phyloP scores from a whole-genome alignment of 768 basidiomycete species.

The Boletus subparvulus region DNA sequence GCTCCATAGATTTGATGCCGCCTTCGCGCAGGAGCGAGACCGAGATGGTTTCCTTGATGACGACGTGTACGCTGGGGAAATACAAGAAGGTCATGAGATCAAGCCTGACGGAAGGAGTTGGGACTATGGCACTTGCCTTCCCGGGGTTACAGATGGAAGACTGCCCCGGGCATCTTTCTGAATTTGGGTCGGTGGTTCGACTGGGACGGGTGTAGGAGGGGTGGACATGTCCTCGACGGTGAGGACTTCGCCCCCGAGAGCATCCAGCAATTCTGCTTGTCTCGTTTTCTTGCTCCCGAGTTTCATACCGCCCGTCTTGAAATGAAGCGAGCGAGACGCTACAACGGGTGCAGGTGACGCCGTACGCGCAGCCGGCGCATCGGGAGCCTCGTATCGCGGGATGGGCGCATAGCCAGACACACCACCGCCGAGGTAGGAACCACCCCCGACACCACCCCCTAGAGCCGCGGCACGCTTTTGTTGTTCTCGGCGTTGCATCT shows the following conservation, averaged over 20 bases:
- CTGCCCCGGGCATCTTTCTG: slow-evolving; percentile 58
- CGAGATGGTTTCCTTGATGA: slow-evolving; percentile 80
- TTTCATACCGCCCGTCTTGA: slow-evolving; percentile 97
- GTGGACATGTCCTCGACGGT: slow-evolving; percentile 51
- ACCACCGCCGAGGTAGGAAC: slow-evolving; percentile 66
- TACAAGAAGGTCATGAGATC: neutral
- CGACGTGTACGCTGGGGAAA: slow-evolving; percentile 71
- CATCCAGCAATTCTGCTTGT: slow-evolving; percentile 84
- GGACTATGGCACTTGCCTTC: slow-evolving; percentile 52
- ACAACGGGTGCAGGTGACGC: slow-evolving; percentile 46
- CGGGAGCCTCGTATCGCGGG: slow-evolving; percentile 68
- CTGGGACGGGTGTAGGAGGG: slow-evolving; percentile 49
- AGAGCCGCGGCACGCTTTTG: slow-evolving; percentile 67
- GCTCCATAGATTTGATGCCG: slow-evolving; percentile 84
- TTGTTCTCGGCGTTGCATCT: slow-evolving; percentile 96
- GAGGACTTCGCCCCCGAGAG: slow-evolving; percentile 75
- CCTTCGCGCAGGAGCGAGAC: slow-evolving; percentile 86
- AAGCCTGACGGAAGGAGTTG: neutral
- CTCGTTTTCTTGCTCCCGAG: slow-evolving; percentile 90
- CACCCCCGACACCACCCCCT: slow-evolving; percentile 43
- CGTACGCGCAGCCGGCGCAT: slow-evolving; percentile 44
- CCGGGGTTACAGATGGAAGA: slow-evolving; percentile 70
- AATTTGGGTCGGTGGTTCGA: slow-evolving; percentile 43
- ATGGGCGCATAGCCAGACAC: slow-evolving; percentile 69
- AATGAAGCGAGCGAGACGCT: slow-evolving; percentile 66